These are phyloP conservation scores for Calamus simplicifolius DNA, from an alignment of 176 grass and related monocot genomes.

Conservation along the genomic window DNA sequence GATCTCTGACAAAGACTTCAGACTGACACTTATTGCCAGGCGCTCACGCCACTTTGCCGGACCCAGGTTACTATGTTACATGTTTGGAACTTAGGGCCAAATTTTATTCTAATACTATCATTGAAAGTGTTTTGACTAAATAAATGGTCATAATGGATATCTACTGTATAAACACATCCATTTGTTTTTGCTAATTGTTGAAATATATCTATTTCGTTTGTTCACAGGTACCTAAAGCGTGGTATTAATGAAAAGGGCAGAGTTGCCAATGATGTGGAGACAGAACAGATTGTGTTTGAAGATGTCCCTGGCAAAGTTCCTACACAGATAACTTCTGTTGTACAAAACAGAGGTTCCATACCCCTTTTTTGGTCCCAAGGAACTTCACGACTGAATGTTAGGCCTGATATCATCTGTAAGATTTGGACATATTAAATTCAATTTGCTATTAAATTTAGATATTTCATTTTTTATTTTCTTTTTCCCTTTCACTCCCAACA, in stretches of 20 bases:
- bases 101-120: no score
- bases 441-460: no score
- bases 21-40: constrained; percentile 87
- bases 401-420: constrained; percentile 95
- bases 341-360: constrained; percentile 96
- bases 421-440: not conserved
- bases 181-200: no score
- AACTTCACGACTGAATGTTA: constrained; percentile 87
- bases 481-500: no score
- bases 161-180: no score
- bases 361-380: constrained; percentile 96
- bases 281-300: constrained; percentile 91
- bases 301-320: constrained; percentile 49
- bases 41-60: constrained; percentile 99
- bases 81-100: no score
- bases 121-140: no score
- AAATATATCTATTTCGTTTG: constrained; percentile 13
- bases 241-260: constrained; percentile 95
- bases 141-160: no score
- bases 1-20: constrained; percentile 70
- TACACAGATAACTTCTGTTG: constrained; percentile 64
- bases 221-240: constrained; percentile 71
- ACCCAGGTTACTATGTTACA: constrained; percentile 53
- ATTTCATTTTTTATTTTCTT: no score
- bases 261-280: constrained; percentile 98